Evolutionary conservation across 805 yeast genomes (phyloP), one percentile per base, ranked within the genome.

Genomic region (Wickerhamiella sergipiensis): DNA sequence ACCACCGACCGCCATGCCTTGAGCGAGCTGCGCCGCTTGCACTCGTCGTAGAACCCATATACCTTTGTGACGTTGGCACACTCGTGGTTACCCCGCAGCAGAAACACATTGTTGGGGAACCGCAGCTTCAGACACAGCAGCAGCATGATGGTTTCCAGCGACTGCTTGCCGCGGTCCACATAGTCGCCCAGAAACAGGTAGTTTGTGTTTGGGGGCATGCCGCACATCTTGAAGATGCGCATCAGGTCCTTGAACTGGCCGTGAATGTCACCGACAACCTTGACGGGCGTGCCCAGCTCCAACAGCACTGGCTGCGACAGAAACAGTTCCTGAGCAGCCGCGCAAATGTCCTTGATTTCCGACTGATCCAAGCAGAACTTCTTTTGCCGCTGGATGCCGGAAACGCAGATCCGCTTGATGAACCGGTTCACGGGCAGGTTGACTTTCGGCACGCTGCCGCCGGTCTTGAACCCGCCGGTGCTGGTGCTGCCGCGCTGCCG

Each of bases 121-220:
- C 90, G 88, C 64, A 92, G 87, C 67, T 92, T 92, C 68, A 87
- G 88, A 67, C 96, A 87, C 46, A 92, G 71, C 53, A 92, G 71
- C 45, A 92, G 72, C 55, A 90, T 71, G 19, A 92, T 87, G 0
- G 98, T 92, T 66, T 92, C 99, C 50, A 92, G 70, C 2, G 92
- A 81, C 69, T 92, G 98, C 67, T 92, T 92, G 50, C 99, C 99
- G 57, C 99, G 78, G 69, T 92, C 98, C 45, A 92, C 98, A 66
- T 92, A 92, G 69, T 92, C 98, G 24, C 98, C 98, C 44, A 92
- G 68, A 60, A 92, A 92, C 58, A 92, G 71, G 68, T 88, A 92
- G 65, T 88, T 90, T 13, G 95, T 79, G 53, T 83, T 76, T 1
- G 97, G 97, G 2, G 99, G 99, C 69, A 90, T 86, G 19, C 99